These are phyloP conservation scores for Solanum bulbocastanum DNA, from an alignment of 257 asterid species.

Conservation along the genomic window DNA sequence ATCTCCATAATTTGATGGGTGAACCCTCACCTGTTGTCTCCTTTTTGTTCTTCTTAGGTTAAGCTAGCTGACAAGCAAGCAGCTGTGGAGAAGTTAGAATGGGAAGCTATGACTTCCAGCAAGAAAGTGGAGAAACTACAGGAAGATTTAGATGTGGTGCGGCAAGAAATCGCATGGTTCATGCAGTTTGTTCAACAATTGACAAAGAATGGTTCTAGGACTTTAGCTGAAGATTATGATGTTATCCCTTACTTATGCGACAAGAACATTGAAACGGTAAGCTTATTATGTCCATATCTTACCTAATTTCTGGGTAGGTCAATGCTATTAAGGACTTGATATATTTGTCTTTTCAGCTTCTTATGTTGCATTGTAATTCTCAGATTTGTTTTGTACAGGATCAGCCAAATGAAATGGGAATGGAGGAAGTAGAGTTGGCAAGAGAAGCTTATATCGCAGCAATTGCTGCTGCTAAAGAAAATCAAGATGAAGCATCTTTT, in stretches of 20 bases:
- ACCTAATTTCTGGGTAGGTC: neutral
- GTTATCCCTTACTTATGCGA: constrained; percentile 22
- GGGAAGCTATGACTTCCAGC: constrained; percentile 78
- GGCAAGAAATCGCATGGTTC: constrained; percentile 58
- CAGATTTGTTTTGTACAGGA: constrained; percentile 34
- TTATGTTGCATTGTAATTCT: neutral
- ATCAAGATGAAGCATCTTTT: constrained; percentile 61
- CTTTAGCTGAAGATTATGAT: constrained; percentile 37
- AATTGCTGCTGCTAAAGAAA: constrained; percentile 63
- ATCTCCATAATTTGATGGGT: neutral
- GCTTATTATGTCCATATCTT: neutral
- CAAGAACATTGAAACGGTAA: constrained; percentile 39
- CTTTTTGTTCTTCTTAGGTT: constrained; percentile 27
- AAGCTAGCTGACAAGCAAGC: constrained; percentile 98
- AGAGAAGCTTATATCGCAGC: constrained; percentile 65
- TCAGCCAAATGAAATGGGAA: constrained; percentile 29
- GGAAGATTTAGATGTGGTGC: constrained; percentile 50
- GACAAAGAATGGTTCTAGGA: constrained; percentile 26
- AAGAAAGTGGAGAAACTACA: constrained; percentile 65
- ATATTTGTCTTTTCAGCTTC: neutral
- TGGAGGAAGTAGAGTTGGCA: constrained; percentile 62
- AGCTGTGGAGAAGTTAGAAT: constrained; percentile 81
- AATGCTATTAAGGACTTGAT: neutral
- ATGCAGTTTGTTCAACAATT: constrained; percentile 58
- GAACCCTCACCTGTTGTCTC: neutral